A percentile compares a stretch with the other conserved stretches of the same genome.
phyloP scores from a whole-genome alignment of 2,329 filamentous ascomycete genomes.

The Microdochium paspali region DNA sequence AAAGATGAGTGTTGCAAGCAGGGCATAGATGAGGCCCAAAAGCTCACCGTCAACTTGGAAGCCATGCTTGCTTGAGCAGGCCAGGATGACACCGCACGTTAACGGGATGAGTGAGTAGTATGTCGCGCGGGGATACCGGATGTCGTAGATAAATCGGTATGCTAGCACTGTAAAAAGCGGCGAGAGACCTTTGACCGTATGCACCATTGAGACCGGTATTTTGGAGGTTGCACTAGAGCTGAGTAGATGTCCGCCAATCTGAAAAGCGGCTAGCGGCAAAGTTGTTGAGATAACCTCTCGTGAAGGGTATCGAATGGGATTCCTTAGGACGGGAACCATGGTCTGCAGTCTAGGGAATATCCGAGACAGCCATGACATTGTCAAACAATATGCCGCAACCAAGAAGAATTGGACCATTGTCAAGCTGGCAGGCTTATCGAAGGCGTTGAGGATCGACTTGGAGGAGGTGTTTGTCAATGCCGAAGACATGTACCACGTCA shows the following conservation, averaged over 20 bases:
- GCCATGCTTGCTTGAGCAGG: slow-evolving; percentile 72
- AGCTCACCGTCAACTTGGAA: slow-evolving; percentile 67
- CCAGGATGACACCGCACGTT: slow-evolving; percentile 89
- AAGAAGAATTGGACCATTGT: slow-evolving; percentile 91
- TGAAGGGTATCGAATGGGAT: slow-evolving; percentile 74
- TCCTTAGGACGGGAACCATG: slow-evolving; percentile 67
- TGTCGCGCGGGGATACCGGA: slow-evolving; percentile 77
- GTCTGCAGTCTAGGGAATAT: slow-evolving; percentile 62
- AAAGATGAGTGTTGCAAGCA: slow-evolving; percentile 86
- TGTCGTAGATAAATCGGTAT: slow-evolving; percentile 81
- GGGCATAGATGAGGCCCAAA: slow-evolving; percentile 80
- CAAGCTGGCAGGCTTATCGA: slow-evolving; percentile 82
- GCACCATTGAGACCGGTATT: slow-evolving; percentile 92
- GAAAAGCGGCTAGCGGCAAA: slow-evolving; percentile 84
- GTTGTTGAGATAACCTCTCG: slow-evolving; percentile 77
- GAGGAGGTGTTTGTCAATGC: slow-evolving; percentile 96
- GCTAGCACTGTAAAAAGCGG: slow-evolving; percentile 92
- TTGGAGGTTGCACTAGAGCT: slow-evolving; percentile 89
- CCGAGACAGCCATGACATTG: slow-evolving; percentile 67
- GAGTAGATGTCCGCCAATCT: slow-evolving; percentile 86
- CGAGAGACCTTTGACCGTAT: slow-evolving; percentile 96
- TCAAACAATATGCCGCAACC: slow-evolving; percentile 78
- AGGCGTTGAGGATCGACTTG: slow-evolving; percentile 89
- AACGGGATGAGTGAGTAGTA: slow-evolving; percentile 86
- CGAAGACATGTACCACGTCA: slow-evolving; percentile 91